Evolutionary conservation across 2,329 filamentous ascomycete genomes (phyloP), one percentile per base, ranked within the genome.

Genomic region (Myrmaecium sp.): DNA sequence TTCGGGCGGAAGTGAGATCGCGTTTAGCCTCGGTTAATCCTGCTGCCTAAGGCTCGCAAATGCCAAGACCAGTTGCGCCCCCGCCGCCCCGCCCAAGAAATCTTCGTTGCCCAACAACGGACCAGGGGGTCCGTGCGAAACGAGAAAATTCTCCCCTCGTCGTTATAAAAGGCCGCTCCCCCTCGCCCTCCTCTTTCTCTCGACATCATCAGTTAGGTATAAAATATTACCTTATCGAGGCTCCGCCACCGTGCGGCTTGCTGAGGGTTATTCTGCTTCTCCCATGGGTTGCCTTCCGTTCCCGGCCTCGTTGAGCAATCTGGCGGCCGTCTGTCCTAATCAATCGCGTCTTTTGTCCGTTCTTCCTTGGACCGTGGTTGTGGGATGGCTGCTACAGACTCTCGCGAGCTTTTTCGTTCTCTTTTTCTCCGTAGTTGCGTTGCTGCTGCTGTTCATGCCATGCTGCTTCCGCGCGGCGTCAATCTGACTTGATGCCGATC

Each of bases 301-400:
- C 49, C 49, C 49, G 49, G 49, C 49, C 49, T 46, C 49, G 49
- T 51, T 50, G 47, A 53, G 28, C 13, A 32, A 46, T 36, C 47
- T 42, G 35, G 41, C 47, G 47, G 48, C 42, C 29, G 33, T 34
- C 44, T 47, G 50, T 35, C 48, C 43, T 47, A 47, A n/a, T 39
- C 48, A 53, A 49, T 37, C 49, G 38, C 43, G 39, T 39, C 36
- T 30, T 20, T 26, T 34, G 37, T 49, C 47, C 47, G 48, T 51
- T 45, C 45, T 49, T 51, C 48, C 43, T 47, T 53, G 46, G 49
- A 49, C 38, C 36, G 43, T 41, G 47, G 47, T 51, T 53, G 49
- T 53, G 49, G 49, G 49, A 52, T 49, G 48, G 45, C 42, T 47
- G 49, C 44, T 46, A 52, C 46, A 52, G 45, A 26, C 14, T 25